These are phyloP conservation scores for Kodamaea leandrae DNA, from an alignment of 805 yeast species.

Conservation along the genomic window DNA sequence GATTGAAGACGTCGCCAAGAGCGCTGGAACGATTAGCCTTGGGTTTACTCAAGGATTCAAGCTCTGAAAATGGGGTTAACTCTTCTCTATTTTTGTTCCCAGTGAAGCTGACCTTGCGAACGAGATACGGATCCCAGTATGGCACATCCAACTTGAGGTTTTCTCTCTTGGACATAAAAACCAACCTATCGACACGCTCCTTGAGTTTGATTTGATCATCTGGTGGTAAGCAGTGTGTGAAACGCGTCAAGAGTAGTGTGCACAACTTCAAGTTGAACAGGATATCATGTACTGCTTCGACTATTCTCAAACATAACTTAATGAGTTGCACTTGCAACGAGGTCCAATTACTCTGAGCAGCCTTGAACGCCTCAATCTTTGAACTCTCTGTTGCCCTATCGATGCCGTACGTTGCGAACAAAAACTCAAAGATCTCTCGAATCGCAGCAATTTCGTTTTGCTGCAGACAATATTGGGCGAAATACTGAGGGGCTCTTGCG, in stretches of 20 bases:
- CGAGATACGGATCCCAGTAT: conserved; percentile 75
- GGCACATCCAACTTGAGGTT: conserved; percentile 26
- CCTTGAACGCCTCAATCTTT: conserved; percentile 19
- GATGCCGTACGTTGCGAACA: conserved; percentile 56
- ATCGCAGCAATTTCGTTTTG: conserved; percentile 21
- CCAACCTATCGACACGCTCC: conserved; percentile 26
- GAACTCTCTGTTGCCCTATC: conserved; percentile 33
- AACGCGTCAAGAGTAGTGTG: conserved; percentile 54
- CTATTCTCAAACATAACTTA: conserved; percentile 49
- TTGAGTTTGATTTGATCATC: conserved; percentile 55
- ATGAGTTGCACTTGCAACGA: conserved; percentile 56
- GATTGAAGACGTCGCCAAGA: conserved; percentile 46
- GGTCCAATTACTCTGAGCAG: conserved; percentile 45
- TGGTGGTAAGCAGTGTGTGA: conserved; percentile 49
- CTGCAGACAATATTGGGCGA: no score
- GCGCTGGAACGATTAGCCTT: conserved; percentile 8
- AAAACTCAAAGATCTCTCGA: conserved; percentile 43
- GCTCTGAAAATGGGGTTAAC: conserved; percentile 39
- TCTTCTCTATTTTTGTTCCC: conserved; percentile 28
- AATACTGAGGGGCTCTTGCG: not conserved
- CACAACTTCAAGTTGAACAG: conserved; percentile 43
- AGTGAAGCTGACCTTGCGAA: conserved; percentile 48
- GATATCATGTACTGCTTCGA: conserved; percentile 49
- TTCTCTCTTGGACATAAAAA: conserved; percentile 21
- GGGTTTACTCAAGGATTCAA: conserved; percentile 12